A percentile compares a stretch with the other conserved stretches of the same genome.
Conservation (phyloP, 495 filamentous ascomycete species). For the Aspergillus hancockii region DNA sequence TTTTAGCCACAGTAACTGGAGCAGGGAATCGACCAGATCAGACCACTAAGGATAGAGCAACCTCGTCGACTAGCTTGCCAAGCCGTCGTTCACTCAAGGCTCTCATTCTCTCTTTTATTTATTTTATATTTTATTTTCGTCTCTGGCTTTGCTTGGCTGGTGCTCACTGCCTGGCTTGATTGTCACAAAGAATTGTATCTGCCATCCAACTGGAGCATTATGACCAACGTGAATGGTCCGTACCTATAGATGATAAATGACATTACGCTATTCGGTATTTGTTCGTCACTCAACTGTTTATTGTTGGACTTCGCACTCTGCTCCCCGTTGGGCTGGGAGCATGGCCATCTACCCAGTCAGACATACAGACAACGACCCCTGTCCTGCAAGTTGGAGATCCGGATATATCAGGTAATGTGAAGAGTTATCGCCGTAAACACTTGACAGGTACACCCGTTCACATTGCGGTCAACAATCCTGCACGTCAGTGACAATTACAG, state of each 20-base stretch:
- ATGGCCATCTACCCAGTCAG: not conserved
- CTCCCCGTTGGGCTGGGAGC: not conserved
- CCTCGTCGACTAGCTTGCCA: not conserved
- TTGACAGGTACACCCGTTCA: not conserved
- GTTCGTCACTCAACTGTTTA: not conserved
- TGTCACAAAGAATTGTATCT: not conserved
- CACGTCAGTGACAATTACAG: not conserved
- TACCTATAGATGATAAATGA: not conserved
- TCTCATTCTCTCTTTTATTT: not conserved
- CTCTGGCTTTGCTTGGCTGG: not conserved
- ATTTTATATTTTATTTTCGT: not conserved
- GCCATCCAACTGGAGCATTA: not conserved
- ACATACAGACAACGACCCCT: not conserved
- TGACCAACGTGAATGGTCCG: not conserved
- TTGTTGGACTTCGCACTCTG: not conserved
- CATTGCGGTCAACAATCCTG: slow-evolving; percentile 4
- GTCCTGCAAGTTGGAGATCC: not conserved
- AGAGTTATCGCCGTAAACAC: not conserved
- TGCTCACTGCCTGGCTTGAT: not conserved
- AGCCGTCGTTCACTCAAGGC: not conserved
- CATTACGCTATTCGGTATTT: not conserved
- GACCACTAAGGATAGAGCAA: not conserved
- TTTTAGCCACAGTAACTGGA: slow-evolving; percentile 1
- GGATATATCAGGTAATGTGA: not conserved
- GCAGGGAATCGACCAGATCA: not conserved